These are phyloP conservation scores for Leccinum brunneo-olivaceum DNA, from an alignment of 1,284 basidiomycete genomes.

Conservation along the genomic window DNA sequence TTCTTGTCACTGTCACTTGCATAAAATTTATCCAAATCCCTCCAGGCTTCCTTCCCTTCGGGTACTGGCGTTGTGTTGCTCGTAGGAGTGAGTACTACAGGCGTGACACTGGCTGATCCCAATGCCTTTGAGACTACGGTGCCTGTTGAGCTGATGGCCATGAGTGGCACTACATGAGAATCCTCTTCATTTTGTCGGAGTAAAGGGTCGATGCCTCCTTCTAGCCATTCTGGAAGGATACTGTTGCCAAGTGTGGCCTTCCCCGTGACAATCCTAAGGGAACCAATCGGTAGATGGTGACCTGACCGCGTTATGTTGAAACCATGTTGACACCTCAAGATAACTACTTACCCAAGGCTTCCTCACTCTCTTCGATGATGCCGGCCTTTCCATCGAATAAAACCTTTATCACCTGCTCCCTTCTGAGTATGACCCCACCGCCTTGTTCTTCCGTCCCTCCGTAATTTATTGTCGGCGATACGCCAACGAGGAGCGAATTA, in stretches of 20 bases:
- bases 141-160: slow-evolving; percentile 36
- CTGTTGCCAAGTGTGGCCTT: slow-evolving; percentile 39
- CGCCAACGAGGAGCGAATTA: slow-evolving; percentile 51
- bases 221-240: slow-evolving; percentile 55
- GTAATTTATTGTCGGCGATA: slow-evolving; percentile 32
- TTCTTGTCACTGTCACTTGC: slow-evolving; percentile 32
- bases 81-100: slow-evolving; percentile 50
- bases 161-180: slow-evolving; percentile 28
- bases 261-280: slow-evolving; percentile 51
- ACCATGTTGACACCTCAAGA: background rate
- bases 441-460: slow-evolving; percentile 34
- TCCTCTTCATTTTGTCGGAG: slow-evolving; percentile 57
- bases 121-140: slow-evolving; percentile 13
- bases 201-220: slow-evolving; percentile 51
- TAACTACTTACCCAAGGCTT: slow-evolving; percentile 20
- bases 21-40: slow-evolving; percentile 68
- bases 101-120: slow-evolving; percentile 24
- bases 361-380: slow-evolving; percentile 34
- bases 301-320: slow-evolving; percentile 25
- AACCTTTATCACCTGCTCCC: slow-evolving; percentile 75
- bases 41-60: slow-evolving; percentile 41
- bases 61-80: slow-evolving; percentile 38
- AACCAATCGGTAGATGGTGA: slow-evolving; percentile 45
- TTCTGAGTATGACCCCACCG: slow-evolving; percentile 72
- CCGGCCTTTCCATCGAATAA: slow-evolving; percentile 69